Conservation (phyloP, 371 early-diverging fungal genomes). For the Mucor mucedo region DNA sequence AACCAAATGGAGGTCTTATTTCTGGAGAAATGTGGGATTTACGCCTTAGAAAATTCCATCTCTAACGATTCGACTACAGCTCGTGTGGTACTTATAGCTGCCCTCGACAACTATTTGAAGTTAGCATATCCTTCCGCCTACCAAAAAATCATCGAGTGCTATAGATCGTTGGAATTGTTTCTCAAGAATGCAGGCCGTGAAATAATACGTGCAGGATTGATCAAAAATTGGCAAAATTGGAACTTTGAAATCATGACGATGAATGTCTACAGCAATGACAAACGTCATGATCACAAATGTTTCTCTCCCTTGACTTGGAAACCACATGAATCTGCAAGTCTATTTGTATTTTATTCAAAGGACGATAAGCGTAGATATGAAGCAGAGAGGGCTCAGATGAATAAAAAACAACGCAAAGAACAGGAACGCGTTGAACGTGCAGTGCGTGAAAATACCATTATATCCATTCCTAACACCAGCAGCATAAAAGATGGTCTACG, state of each 20-base stretch:
- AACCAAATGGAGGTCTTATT: not conserved
- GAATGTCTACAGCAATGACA: slow-evolving; percentile 9
- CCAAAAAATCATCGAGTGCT: not conserved
- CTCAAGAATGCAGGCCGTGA: slow-evolving; percentile 14
- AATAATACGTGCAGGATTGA: slow-evolving; percentile 2
- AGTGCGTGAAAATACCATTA: not conserved
- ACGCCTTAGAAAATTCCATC: slow-evolving; percentile 12
- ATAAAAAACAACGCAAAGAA: not conserved
- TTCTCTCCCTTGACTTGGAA: slow-evolving; percentile 11
- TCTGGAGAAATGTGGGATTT: slow-evolving; percentile 11
- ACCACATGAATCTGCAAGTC: not conserved
- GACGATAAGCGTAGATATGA: slow-evolving; percentile 16
- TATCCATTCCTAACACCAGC: too few relatives aligned
- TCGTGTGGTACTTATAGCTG: not conserved
- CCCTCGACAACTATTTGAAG: not conserved
- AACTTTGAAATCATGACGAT: slow-evolving; percentile 14
- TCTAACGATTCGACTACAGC: not conserved
- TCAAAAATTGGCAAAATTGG: slow-evolving; percentile 10
- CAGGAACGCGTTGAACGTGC: not conserved
- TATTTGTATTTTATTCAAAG: slow-evolving; percentile 17
- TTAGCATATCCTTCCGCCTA: not conserved
- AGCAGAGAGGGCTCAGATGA: slow-evolving; percentile 5
- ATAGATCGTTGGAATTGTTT: slow-evolving; percentile 9
- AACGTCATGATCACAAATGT: slow-evolving; percentile 16
- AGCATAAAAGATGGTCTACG: not conserved